Percentiles rank a stretch among this genome's conserved stretches.
These are phyloP conservation scores for Kingdonia uniflora DNA, from an alignment of 164 flowering plant genomes.

Conservation along the genomic window DNA sequence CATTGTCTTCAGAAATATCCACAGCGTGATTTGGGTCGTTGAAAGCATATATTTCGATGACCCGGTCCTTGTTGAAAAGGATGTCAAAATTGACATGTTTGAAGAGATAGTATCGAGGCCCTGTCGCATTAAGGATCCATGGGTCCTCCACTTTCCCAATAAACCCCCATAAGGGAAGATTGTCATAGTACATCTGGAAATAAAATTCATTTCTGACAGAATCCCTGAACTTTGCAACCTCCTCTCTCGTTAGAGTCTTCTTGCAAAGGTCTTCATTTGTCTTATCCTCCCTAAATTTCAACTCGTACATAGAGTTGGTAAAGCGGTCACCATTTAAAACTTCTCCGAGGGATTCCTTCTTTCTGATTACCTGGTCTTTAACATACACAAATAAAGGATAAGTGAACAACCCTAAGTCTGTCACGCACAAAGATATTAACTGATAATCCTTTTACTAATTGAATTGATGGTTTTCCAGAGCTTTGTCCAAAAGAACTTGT, in stretches of 20 bases:
- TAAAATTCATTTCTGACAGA: conserved; percentile 57
- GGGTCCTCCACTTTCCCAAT: conserved; percentile 57
- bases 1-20: conserved; percentile 52
- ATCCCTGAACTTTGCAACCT: conserved; percentile 45
- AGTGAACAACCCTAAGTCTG: background rate
- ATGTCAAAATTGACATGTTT: conserved; percentile 54
- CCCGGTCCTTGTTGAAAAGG: conserved; percentile 48
- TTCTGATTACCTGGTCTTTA: conserved; percentile 39
- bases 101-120: conserved; percentile 49
- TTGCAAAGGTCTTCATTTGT: conserved; percentile 31
- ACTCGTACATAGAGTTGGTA: conserved; percentile 33
- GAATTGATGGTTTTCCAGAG: background rate
- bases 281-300: conserved; percentile 48
- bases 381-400: background rate
- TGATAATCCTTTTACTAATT: background rate
- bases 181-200: conserved; percentile 79
- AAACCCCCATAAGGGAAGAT: conserved; percentile 85
- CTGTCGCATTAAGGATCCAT: conserved; percentile 13
- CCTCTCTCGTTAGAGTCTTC: conserved; percentile 31
- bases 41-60: conserved; percentile 53
- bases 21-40: conserved; percentile 54
- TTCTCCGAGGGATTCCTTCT: conserved; percentile 63
- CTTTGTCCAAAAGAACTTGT: background rate
- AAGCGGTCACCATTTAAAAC: conserved; percentile 71
- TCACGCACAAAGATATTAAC: no score